Evolutionary conservation across 2,329 filamentous ascomycete species (phyloP).

Genomic region (Herpotrichia juniperi): DNA sequence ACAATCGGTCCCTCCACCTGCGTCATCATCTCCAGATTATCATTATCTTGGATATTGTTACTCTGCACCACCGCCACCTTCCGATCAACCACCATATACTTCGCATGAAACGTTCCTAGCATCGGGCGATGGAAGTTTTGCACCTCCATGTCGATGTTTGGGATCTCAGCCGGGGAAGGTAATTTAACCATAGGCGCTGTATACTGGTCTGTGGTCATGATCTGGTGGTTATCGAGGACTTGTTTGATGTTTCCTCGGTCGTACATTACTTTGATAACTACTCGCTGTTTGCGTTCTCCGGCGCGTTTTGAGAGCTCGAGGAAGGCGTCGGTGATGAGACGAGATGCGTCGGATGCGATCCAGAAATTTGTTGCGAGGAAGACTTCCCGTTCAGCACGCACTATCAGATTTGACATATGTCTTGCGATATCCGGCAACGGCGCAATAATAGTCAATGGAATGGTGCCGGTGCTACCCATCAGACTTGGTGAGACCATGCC

Average conservation of each 20-base stretch:
- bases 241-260: conserved; percentile 72
- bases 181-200: conserved; percentile 61
- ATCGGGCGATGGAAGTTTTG: conserved; percentile 74
- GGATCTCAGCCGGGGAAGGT: conserved; percentile 69
- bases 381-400: conserved; percentile 72
- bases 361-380: conserved; percentile 79
- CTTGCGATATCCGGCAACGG: conserved; percentile 73
- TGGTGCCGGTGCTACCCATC: conserved; percentile 65
- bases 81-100: conserved; percentile 79
- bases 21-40: conserved; percentile 81
- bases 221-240: conserved; percentile 67
- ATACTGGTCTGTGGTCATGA: conserved; percentile 64
- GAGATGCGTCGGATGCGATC: conserved; percentile 71
- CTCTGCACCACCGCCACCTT: conserved; percentile 74
- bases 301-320: conserved; percentile 71
- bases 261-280: conserved; percentile 77
- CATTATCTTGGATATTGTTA: conserved; percentile 80
- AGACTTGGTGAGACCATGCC: conserved; percentile 65
- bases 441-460: conserved; percentile 73
- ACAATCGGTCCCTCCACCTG: conserved; percentile 79
- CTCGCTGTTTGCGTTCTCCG: conserved; percentile 60
- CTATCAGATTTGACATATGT: conserved; percentile 78
- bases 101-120: conserved; percentile 77
- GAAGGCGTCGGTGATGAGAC: conserved; percentile 70
- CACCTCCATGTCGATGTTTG: conserved; percentile 73